Percentiles rank a stretch among this genome's conserved stretches.
These are phyloP conservation scores for Panicum miliaceum DNA, from an alignment of 176 grass and related monocot genomes.

Conservation along the genomic window DNA sequence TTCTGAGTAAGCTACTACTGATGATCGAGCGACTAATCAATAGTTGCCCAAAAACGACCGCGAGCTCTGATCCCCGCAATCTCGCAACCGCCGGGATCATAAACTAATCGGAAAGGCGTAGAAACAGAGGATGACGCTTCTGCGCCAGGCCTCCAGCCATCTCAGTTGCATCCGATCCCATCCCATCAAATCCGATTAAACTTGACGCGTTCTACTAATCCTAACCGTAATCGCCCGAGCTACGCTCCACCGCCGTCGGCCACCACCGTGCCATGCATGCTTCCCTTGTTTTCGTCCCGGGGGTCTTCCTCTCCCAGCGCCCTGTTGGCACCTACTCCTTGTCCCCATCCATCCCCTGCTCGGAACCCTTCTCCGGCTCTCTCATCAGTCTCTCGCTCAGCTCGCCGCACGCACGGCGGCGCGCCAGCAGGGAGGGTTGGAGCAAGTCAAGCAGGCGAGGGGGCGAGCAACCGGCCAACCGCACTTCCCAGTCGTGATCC, in stretches of 20 bases:
- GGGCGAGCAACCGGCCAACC: slow-evolving; percentile 10
- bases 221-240: background rate
- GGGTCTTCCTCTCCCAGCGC: background rate
- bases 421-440: background rate
- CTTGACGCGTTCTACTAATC: background rate
- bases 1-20: slow-evolving; percentile 10
- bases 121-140: slow-evolving; percentile 3
- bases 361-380: background rate
- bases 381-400: background rate
- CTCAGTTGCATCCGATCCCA: background rate
- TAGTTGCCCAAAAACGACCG: slow-evolving; percentile 43
- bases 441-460: background rate
- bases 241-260: slow-evolving; percentile 30
- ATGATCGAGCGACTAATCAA: slow-evolving; percentile 9
- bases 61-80: background rate
- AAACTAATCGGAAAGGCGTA: slow-evolving; percentile 29
- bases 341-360: background rate
- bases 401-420: background rate
- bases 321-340: slow-evolving; percentile 30
- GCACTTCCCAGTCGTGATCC: slow-evolving; percentile 13
- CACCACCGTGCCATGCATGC: background rate
- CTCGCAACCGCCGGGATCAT: background rate
- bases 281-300: background rate
- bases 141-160: background rate
- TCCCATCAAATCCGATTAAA: background rate